These are phyloP conservation scores for Theobroma grandiflorum DNA, from an alignment of 441 rosid species.

Conservation along the genomic window DNA sequence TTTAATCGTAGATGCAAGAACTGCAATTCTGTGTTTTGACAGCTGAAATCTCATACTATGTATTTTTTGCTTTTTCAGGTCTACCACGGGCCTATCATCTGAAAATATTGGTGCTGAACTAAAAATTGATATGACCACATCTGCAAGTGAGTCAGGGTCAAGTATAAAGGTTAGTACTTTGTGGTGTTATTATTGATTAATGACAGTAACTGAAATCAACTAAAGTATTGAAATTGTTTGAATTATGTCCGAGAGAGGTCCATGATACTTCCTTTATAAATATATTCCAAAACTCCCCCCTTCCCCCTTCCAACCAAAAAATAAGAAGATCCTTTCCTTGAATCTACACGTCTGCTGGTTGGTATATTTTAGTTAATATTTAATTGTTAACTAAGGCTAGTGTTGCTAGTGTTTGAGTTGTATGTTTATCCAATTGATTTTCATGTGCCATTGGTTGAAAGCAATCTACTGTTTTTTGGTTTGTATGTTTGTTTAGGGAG, in stretches of 20 bases:
- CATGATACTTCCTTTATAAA: neutral
- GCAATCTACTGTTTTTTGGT: neutral
- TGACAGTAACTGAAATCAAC: neutral
- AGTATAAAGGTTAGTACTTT: constrained; percentile 56
- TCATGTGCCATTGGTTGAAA: neutral
- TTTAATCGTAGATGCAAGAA: neutral
- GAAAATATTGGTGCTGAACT: constrained; percentile 55
- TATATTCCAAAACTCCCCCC: no score
- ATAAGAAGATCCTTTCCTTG: neutral
- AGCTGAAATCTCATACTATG: neutral
- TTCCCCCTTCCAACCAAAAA: no score
- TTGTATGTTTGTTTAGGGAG: constrained; percentile 46
- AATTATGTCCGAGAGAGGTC: neutral
- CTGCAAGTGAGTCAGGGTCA: constrained; percentile 56
- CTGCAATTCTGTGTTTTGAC: neutral
- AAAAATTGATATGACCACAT: constrained; percentile 44
- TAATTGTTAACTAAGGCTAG: neutral
- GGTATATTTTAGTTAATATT: neutral
- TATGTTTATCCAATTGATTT: neutral
- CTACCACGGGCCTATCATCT: constrained; percentile 58
- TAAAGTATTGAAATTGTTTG: neutral
- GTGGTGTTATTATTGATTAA: neutral
- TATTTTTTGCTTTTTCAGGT: constrained; percentile 51
- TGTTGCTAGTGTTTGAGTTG: neutral
- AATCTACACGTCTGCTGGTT: neutral